Evolutionary conservation across 1,139 yeast species (phyloP).

Genomic region (Yamadazyma dendronema): DNA sequence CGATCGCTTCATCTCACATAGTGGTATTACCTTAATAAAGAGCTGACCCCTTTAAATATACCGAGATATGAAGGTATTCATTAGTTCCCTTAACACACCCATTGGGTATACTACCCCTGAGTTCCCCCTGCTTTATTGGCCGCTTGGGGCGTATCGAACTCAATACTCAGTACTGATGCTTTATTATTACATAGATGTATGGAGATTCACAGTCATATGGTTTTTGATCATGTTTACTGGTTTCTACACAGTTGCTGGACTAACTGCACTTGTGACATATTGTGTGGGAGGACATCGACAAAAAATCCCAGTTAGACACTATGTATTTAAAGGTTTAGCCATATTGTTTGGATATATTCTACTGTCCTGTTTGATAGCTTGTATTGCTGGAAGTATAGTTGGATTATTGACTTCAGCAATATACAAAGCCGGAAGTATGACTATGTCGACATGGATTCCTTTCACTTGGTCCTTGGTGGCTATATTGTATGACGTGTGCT

Average conservation of each 20-base stretch:
- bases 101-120: conserved; percentile 76
- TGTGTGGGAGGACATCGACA: conserved; percentile 22
- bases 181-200: conserved; percentile 71
- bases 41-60: too few relatives aligned
- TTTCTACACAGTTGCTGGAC: conserved; percentile 65
- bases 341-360: conserved; percentile 46
- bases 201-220: conserved; percentile 86
- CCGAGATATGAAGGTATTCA: conserved; percentile 23
- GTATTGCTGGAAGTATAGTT: conserved; percentile 68
- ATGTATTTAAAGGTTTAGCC: conserved; percentile 21
- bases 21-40: too few relatives aligned
- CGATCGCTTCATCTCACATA: too few relatives aligned
- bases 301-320: conserved; percentile 5
- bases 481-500: conserved; percentile 61
- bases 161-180: conserved; percentile 55
- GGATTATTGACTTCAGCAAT: conserved; percentile 66
- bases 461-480: conserved; percentile 73
- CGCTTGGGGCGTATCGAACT: conserved; percentile 44
- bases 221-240: conserved; percentile 63
- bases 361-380: conserved; percentile 63
- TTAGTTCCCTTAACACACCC: conserved; percentile 54
- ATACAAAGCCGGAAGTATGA: conserved; percentile 71
- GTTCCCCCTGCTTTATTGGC: conserved; percentile 84
- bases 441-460: conserved; percentile 95
- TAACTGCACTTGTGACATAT: conserved; percentile 52